Percentiles rank a stretch among this genome's conserved stretches.
phyloP scores from a whole-genome alignment of 2,329 filamentous ascomycete genomes.

The Cladosporium sp. region DNA sequence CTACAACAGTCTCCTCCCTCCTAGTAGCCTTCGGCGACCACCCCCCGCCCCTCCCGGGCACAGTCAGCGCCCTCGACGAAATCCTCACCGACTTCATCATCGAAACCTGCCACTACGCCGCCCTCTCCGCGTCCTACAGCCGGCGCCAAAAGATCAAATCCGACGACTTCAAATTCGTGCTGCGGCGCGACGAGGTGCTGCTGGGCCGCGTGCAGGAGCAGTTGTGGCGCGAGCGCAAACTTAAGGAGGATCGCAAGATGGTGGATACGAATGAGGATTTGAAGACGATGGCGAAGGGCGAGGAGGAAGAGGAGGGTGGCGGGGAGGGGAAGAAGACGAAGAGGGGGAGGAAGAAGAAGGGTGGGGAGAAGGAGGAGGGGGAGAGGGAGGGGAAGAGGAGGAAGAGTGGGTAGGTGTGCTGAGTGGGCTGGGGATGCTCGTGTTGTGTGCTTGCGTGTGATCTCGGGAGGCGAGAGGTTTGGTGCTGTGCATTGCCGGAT shows the following conservation, averaged over 20 bases:
- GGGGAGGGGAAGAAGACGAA: slow-evolving; percentile 33
- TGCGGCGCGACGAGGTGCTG: slow-evolving; percentile 81
- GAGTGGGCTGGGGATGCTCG: neutral
- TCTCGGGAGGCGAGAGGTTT: neutral
- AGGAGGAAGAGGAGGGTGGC: slow-evolving; percentile 54
- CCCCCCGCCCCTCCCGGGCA: slow-evolving; percentile 75
- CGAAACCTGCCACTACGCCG: slow-evolving; percentile 87
- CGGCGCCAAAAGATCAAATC: slow-evolving; percentile 96
- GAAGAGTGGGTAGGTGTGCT: slow-evolving; percentile 10
- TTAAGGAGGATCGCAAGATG: slow-evolving; percentile 76
- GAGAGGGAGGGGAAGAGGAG: slow-evolving; percentile 23
- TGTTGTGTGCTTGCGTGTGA: neutral
- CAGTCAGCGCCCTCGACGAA: slow-evolving; percentile 85
- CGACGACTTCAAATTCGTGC: slow-evolving; percentile 94
- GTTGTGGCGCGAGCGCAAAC: slow-evolving; percentile 81
- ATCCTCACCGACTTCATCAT: slow-evolving; percentile 97
- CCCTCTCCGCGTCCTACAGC: slow-evolving; percentile 79
- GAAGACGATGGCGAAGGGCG: slow-evolving; percentile 51
- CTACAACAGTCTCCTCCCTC: slow-evolving; percentile 46
- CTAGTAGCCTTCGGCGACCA: slow-evolving; percentile 75
- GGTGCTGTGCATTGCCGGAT: neutral
- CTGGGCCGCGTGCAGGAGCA: slow-evolving; percentile 88
- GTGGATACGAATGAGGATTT: slow-evolving; percentile 19
- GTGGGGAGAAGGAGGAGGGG: slow-evolving; percentile 23
- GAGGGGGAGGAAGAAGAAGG: slow-evolving; percentile 31